phyloP scores from a whole-genome alignment of 208 protist species.

The Zelonia costaricensis region DNA sequence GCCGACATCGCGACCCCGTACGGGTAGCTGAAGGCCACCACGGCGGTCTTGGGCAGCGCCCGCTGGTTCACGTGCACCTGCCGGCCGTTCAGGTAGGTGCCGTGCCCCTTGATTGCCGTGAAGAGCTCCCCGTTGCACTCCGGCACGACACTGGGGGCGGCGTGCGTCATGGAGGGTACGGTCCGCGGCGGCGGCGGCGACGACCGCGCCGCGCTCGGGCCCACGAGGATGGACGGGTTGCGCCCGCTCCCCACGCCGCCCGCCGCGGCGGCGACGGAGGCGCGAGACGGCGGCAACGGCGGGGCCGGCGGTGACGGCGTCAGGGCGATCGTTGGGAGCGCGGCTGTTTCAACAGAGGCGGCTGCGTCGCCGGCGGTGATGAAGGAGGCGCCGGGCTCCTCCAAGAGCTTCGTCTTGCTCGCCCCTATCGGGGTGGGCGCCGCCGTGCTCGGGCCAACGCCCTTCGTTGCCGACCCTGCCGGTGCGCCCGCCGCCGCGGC shows the following conservation, averaged over 20 bases:
- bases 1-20: conserved; percentile 29
- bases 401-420: conserved; percentile 3
- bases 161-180: conserved; percentile 1
- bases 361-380: too few species aligned
- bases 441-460: too few species aligned
- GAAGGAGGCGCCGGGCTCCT: background rate
- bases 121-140: conserved; percentile 66
- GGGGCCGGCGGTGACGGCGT: background rate
- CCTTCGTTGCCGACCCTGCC: too few species aligned
- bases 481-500: background rate
- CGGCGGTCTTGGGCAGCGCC: conserved; percentile 17
- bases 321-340: background rate
- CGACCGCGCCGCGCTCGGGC: background rate
- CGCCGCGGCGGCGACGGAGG: too few species aligned
- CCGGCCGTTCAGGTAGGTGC: conserved; percentile 61
- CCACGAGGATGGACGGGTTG: background rate
- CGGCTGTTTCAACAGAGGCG: background rate
- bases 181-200: background rate
- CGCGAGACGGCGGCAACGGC: background rate
- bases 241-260: too few species aligned
- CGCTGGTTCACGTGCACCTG: conserved; percentile 30
- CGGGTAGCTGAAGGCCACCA: conserved; percentile 58
- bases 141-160: conserved; percentile 15
- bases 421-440: background rate
- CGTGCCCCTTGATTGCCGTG: conserved; percentile 66